These are phyloP conservation scores for Gossypium schwendimanii DNA, from an alignment of 441 rosid species.

Conservation along the genomic window DNA sequence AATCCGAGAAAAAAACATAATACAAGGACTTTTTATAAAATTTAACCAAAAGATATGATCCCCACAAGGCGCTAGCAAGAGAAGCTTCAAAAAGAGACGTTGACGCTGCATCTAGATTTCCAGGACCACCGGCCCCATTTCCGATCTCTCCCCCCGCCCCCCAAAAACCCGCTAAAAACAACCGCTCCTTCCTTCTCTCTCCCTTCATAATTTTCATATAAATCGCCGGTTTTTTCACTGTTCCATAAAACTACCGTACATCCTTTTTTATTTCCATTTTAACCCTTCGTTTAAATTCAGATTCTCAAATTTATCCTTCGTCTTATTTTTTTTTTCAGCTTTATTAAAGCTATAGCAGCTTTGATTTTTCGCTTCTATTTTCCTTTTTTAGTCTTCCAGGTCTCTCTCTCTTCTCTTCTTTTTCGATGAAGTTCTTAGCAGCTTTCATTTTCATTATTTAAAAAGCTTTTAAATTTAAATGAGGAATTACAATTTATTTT, in stretches of 20 bases:
- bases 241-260: constrained; percentile 22
- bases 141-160: not conserved
- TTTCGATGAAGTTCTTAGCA: not conserved
- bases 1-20: too few species aligned
- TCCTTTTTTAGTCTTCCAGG: constrained; percentile 18
- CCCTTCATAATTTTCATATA: not conserved
- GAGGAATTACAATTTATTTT: not conserved
- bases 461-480: not conserved
- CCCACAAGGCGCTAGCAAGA: not conserved
- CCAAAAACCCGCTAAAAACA: not conserved
- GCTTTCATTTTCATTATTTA: not conserved
- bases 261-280: not conserved
- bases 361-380: not conserved
- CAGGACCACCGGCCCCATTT: not conserved
- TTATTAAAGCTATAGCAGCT: constrained; percentile 22
- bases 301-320: constrained; percentile 15
- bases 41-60: too few species aligned
- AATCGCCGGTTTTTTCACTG: constrained; percentile 29
- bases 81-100: constrained; percentile 30
- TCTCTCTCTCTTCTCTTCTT: not conserved
- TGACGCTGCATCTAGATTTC: not conserved
- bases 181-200: not conserved
- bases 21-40: too few species aligned
- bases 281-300: constrained; percentile 1
- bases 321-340: constrained; percentile 6